These are phyloP conservation scores for Schizochytrium sp. DNA, from an alignment of 108 stramenopile species.

Conservation along the genomic window DNA sequence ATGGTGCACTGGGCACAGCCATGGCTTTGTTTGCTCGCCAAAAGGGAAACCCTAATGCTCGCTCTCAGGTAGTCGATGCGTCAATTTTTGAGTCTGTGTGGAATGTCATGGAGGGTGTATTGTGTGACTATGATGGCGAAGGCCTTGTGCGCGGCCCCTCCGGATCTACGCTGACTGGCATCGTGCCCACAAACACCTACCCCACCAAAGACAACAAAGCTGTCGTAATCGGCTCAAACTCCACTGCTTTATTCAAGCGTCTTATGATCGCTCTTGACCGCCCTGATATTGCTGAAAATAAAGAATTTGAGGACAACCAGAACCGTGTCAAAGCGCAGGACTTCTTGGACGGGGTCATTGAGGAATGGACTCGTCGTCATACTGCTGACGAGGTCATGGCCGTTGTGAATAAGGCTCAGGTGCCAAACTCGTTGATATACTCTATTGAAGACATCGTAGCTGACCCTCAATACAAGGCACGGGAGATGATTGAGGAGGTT, in stretches of 20 bases:
- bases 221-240: constrained; percentile 58
- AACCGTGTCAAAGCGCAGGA: constrained; percentile 12
- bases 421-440: constrained; percentile 53
- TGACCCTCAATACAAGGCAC: constrained; percentile 35
- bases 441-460: constrained; percentile 50
- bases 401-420: constrained; percentile 47
- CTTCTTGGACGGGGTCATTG: constrained; percentile 35
- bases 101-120: constrained; percentile 54
- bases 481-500: constrained; percentile 57
- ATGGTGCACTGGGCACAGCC: constrained; percentile 48
- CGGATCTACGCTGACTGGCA: constrained; percentile 49
- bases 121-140: constrained; percentile 45
- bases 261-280: constrained; percentile 14
- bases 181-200: constrained; percentile 58
- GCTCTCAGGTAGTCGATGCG: constrained; percentile 49
- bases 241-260: constrained; percentile 43
- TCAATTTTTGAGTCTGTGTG: constrained; percentile 52
- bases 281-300: constrained; percentile 20
- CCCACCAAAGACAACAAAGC: constrained; percentile 41
- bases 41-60: constrained; percentile 41
- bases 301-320: constrained; percentile 43
- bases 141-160: constrained; percentile 55
- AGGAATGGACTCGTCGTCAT: constrained; percentile 14
- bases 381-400: constrained; percentile 40
- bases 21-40: constrained; percentile 50